Conservation (phyloP, 1,284 basidiomycete genomes). For the Stygiomarasmius scandens region DNA sequence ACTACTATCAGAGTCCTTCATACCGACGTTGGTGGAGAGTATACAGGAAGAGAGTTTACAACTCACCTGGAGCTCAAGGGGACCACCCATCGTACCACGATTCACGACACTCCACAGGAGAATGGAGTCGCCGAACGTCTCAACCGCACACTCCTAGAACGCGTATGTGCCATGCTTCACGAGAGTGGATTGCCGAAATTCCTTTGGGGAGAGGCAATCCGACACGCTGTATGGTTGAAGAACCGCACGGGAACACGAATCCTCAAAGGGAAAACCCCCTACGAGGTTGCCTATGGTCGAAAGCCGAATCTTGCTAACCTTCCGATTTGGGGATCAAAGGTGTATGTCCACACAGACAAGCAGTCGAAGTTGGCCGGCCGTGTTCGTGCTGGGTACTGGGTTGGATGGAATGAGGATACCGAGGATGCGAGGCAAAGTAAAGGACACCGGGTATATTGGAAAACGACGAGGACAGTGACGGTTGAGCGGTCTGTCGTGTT, state of each 20-base stretch:
- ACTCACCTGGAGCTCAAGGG: conserved; percentile 22
- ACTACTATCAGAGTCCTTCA: conserved; percentile 19
- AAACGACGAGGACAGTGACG: not conserved
- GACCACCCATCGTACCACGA: conserved; percentile 24
- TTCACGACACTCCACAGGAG: conserved; percentile 32
- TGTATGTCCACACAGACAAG: not conserved
- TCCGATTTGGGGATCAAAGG: conserved; percentile 6
- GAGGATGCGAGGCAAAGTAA: conserved; percentile 17
- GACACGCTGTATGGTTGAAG: conserved; percentile 25
- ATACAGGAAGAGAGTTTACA: conserved; percentile 21
- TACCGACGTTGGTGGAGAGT: conserved; percentile 30
- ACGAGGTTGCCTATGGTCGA: conserved; percentile 15
- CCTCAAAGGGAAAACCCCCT: conserved; percentile 22
- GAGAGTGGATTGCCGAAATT: conserved; percentile 19
- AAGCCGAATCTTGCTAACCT: conserved; percentile 21
- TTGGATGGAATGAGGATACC: conserved; percentile 27
- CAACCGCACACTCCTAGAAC: conserved; percentile 27
- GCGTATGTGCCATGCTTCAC: conserved; percentile 21
- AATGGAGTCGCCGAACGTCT: conserved; percentile 34
- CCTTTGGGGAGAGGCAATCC: conserved; percentile 25
- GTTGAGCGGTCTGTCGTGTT: not conserved
- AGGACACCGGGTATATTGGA: conserved; percentile 2
- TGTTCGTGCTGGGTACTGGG: conserved; percentile 24
- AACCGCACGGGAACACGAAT: conserved; percentile 28
- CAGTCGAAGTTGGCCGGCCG: conserved; percentile 23